Conservation (phyloP, 176 grass and related monocot species). For the Aegilops speltoides region DNA sequence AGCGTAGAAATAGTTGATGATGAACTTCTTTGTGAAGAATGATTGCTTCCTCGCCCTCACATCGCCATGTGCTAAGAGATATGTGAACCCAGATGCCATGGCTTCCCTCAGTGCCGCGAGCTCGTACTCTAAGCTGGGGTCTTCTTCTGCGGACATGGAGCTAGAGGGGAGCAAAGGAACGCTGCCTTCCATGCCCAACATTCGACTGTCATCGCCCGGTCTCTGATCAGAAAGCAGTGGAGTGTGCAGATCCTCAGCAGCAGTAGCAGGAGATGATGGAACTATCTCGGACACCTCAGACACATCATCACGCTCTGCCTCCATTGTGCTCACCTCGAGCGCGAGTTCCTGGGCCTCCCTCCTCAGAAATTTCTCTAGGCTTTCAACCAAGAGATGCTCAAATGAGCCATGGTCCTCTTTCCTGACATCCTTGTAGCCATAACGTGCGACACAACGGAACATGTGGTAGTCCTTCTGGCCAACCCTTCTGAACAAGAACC, state of each 20-base stretch:
- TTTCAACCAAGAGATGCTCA: slow-evolving; percentile 76
- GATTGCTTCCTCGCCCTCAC: slow-evolving; percentile 95
- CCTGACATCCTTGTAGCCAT: slow-evolving; percentile 94
- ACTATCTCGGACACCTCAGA: slow-evolving; percentile 47
- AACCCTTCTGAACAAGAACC: slow-evolving; percentile 92
- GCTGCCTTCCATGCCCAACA: slow-evolving; percentile 1
- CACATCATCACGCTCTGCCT: slow-evolving; percentile 52
- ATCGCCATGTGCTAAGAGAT: slow-evolving; percentile 78
- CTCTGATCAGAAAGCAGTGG: slow-evolving; percentile 68
- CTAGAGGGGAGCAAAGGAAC: slow-evolving; percentile 44
- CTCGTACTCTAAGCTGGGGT: slow-evolving; percentile 85
- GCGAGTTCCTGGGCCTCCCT: slow-evolving; percentile 77
- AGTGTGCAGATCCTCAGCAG: slow-evolving; percentile 55
- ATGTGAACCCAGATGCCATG: slow-evolving; percentile 88
- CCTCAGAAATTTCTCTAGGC: slow-evolving; percentile 82
- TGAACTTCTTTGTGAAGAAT: slow-evolving; percentile 84
- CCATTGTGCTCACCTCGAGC: slow-evolving; percentile 50
- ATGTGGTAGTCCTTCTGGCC: slow-evolving; percentile 88
- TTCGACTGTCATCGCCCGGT: slow-evolving; percentile 21
- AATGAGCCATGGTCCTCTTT: slow-evolving; percentile 85
- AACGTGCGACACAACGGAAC: slow-evolving; percentile 87
- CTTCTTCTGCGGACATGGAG: slow-evolving; percentile 65
- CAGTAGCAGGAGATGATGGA: slow-evolving; percentile 27
- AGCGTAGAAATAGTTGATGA: slow-evolving; percentile 95
- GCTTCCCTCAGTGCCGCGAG: slow-evolving; percentile 78